Evolutionary conservation across 1,139 yeast species (phyloP), one percentile per base, ranked within the genome.

Genomic region (Williopsis jadinii): DNA sequence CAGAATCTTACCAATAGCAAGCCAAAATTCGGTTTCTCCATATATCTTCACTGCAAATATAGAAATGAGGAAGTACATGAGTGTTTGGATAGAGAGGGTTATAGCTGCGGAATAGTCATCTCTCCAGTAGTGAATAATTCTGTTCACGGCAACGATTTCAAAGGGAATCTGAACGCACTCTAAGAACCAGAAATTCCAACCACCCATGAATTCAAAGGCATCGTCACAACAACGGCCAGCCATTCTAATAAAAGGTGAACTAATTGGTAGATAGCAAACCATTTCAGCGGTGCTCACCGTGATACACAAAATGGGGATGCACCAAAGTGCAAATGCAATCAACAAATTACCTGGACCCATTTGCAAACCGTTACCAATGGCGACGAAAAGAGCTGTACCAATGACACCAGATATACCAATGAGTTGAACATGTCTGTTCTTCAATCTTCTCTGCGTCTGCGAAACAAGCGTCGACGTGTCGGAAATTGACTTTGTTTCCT

Each of bases 381-480:
- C 83, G 11, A 86, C 84, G 67, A 84, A 71, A 31, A 80, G 63
- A 37, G 88, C 90, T 8, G 94, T 84, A 48, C 95, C 95, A 52
- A 86, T 84, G 36, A 87, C 80, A 38, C 95, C 95, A 36, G 95
- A 92, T 30, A 80, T 77, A 38, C 92, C 88, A 55, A 85, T 84
- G 55, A 85, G 73, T 53, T 85, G 85, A 39, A 85, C 80, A 57
- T 80, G 85, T 56, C 86, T 68, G 39, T 77, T 73, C 47, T 70
- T 67, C 41, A 77, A 60, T 36, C 62, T 63, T 52, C 83, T 63
- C 38, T 66, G 63, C 2, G 64, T 61, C 49, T 39, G 77, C 62
- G 76, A 75, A 66, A 49, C 45, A 19, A 19, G 24, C 24, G 24
- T 19, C 6, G 24, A 19, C 6, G 6, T 19, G 6, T 19, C 24